A percentile compares a stretch with the other conserved stretches of the same genome.
These are phyloP conservation scores for Fraxinus greggii DNA, from an alignment of 305 asterid species.

Conservation along the genomic window DNA sequence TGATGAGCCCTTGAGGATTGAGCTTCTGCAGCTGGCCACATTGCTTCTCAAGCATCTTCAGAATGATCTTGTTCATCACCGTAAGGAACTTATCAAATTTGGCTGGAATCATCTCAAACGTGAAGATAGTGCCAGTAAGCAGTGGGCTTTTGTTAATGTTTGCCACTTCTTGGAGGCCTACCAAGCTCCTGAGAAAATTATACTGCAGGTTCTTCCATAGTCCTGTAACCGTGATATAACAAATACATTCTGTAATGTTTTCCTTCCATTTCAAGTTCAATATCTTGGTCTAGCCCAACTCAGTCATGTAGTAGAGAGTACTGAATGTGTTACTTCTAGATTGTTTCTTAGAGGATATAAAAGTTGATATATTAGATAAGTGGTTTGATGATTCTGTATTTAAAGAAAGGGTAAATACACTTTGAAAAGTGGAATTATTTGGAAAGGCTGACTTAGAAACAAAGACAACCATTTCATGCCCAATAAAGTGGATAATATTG, in stretches of 20 bases:
- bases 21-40: constrained; percentile 99
- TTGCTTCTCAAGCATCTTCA: constrained; percentile 97
- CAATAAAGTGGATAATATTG: background rate
- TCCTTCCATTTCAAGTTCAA: constrained; percentile 8
- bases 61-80: constrained; percentile 92
- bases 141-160: constrained; percentile 99
- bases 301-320: background rate
- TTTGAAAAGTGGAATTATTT: background rate
- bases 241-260: background rate
- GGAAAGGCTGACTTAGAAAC: background rate
- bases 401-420: background rate
- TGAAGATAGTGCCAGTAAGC: constrained; percentile 99
- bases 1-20: constrained; percentile 98
- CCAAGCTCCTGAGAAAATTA: constrained; percentile 99
- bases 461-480: background rate
- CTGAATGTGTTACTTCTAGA: background rate
- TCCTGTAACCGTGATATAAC: constrained; percentile 8
- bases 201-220: constrained; percentile 72
- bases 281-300: background rate
- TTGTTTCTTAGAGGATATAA: background rate
- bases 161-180: constrained; percentile 99
- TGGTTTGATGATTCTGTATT: background rate
- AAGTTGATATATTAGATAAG: background rate
- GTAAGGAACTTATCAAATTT: constrained; percentile 95
- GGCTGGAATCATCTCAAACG: constrained; percentile 99